Evolutionary conservation across 192 early-diverging fungal species (phyloP), one percentile per base, ranked within the genome.

Genomic region (Linnemannia schmuckeri): DNA sequence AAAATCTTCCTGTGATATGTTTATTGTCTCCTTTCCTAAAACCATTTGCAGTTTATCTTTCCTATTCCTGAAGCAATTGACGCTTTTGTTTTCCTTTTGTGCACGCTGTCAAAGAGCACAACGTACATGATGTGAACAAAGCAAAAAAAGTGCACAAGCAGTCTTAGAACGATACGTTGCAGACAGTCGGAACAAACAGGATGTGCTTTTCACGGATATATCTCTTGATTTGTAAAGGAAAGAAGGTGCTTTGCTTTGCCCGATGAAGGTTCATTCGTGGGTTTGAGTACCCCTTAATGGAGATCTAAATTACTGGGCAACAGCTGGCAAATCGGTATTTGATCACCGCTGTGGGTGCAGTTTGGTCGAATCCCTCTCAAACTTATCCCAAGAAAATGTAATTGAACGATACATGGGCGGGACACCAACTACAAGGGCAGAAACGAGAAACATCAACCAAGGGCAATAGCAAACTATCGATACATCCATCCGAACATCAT

Each of bases 381-480:
- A 69, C 82, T 84, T 76, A 75, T 78, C 77, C 73, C 72, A 75
- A 78, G 44, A 79, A 84, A 84, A 84, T 79, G 76, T 78, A 79
- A 84, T 79, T 70, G 38, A 72, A 49, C 46, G 49, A 7, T 75
- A 55, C 49, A 52, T n/a, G 74, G 38, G 42, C 17, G 20, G 30
- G 57, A 38, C 70, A 22, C 55, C 52, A 52, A 47, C 22, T 61
- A 27, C 55, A 33, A 3, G 47, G 6, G 52, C 0, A 47, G 41
- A 44, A 54, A 6, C 4, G 52, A 41, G 52, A 24, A 37, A 37
- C 44, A 66, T 2, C n/a, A 37, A 54, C 46, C 73, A 75, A 30
- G 22, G 47, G 44, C 3, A 57, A n/a, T 46, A 2, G 13, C 54
- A 52, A 72, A 61, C 69, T 18, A 82, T 63, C 20, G 57, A 83